Base-by-base conservation (phyloP, 2,329 filamentous ascomycete genomes). In the Lanzia echinophila region DNA sequence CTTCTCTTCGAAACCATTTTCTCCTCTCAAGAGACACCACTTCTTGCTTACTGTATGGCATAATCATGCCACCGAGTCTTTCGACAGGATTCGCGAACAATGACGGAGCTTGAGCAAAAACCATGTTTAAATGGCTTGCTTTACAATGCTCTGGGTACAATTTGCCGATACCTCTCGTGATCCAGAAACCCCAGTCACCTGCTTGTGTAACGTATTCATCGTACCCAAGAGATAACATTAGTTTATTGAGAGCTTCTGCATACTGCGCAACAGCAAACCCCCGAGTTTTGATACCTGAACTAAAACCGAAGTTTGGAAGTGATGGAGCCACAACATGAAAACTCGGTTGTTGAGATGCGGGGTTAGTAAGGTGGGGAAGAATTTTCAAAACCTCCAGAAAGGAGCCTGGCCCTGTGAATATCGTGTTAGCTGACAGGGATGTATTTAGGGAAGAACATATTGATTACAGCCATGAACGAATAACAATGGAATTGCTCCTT, bases 181-280 rank as follows among this genome's bases (percentile, higher is more conserved):
- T 79, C 61, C 77, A 75, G 64, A 76, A 82, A 17, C 86, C 87
- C 85, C 84, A 88, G 63, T 89, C 86, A 28, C 86, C 86, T 58
- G 83, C 84, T 68, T 87, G 79, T 0, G 75, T 78, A 6, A 73
- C 75, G 56, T 85, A 87, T 69, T 81, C 71, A 2, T 74, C 60
- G 64, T 87, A 90, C 0, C 84, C 84, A 2, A 90, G 74, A 12
- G 76, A 75, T 6, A 79, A 69, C 86, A 90, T 90, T 8, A 90
- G 70, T 53, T 81, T 82, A 66, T 90, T 79, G 59, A 81, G 72
- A 0, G 76, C 75, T 65, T 88, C 81, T 2, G 82, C 82, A 61
- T 86, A 84, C 59, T 86, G 79, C 19, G 73, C 71, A 15, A 81
- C 62, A 2, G 73, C 76, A 56, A 86, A 86, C 0, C 82, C 82